Conservation (phyloP, 2,329 filamentous ascomycete genomes). For the Colletotrichum sp. region DNA sequence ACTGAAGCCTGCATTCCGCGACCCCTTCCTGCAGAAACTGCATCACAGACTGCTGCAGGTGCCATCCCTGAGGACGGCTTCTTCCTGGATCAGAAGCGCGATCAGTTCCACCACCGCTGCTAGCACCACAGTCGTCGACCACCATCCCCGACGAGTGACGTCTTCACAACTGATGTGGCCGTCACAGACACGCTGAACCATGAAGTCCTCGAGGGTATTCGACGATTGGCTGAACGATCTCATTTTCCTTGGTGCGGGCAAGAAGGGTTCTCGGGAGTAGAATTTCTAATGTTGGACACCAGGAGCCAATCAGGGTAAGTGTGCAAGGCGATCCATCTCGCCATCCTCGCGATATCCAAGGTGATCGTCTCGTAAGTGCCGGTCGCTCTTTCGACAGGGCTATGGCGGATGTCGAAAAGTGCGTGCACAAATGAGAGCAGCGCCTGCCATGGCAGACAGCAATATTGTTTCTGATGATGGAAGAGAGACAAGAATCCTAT, state of each 20-base stretch:
- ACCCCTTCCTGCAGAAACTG: slow-evolving; percentile 5
- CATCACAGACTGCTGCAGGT: slow-evolving; percentile 7
- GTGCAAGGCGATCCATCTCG: not conserved
- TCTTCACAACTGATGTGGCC: not conserved
- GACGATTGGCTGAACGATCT: not conserved
- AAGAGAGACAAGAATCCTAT: slow-evolving; percentile 21
- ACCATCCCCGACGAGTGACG: not conserved
- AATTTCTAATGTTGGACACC: not conserved
- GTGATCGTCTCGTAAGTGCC: slow-evolving; percentile 5
- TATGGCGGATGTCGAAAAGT: slow-evolving; percentile 9
- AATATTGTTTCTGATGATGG: slow-evolving; percentile 12
- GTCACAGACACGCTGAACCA: not conserved
- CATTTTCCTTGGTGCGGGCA: not conserved
- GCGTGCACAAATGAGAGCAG: not conserved
- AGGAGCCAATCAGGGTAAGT: not conserved
- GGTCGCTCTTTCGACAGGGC: slow-evolving; percentile 1
- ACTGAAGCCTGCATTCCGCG: not conserved
- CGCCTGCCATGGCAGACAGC: not conserved
- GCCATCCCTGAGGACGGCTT: not conserved
- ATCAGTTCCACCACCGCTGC: not conserved
- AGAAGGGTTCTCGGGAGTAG: not conserved
- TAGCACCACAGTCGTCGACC: not conserved
- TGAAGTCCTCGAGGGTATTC: not conserved
- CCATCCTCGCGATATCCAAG: not conserved
- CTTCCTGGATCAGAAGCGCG: not conserved